These are phyloP conservation scores for Metarhizium anisopliae DNA, from an alignment of 2,329 filamentous ascomycete genomes.

Conservation along the genomic window DNA sequence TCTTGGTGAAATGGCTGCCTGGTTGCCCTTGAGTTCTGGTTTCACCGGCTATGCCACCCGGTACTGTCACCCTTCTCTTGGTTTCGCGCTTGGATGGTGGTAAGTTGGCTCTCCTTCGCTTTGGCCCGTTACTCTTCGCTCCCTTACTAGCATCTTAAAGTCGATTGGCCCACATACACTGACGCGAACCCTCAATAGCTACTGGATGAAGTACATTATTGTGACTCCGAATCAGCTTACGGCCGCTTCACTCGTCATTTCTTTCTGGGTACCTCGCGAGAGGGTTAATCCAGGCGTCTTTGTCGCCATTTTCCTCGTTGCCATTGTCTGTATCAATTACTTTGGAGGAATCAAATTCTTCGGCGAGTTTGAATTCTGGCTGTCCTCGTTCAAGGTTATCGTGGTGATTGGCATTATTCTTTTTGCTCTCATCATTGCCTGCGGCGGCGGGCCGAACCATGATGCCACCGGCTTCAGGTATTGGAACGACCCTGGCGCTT, in stretches of 20 bases:
- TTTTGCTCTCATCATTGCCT: conserved; percentile 52
- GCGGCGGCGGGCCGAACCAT: conserved; percentile 55
- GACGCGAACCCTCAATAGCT: conserved; percentile 20
- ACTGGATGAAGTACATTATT: conserved; percentile 76
- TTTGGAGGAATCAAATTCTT: conserved; percentile 53
- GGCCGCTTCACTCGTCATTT: conserved; percentile 68
- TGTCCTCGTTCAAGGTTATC: conserved; percentile 58
- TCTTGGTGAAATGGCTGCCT: conserved; percentile 78
- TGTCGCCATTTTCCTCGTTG: conserved; percentile 61
- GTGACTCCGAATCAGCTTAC: conserved; percentile 79
- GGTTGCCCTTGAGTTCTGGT: conserved; percentile 67
- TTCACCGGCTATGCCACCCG: conserved; percentile 75
- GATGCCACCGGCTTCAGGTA: conserved; percentile 57
- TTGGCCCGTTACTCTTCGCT: too few relatives aligned
- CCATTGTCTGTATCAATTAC: conserved; percentile 59
- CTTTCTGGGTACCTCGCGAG: conserved; percentile 62
- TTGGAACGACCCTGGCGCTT: conserved; percentile 51
- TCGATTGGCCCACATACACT: background rate
- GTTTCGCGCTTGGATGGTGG: conserved; percentile 69
- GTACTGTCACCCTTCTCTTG: conserved; percentile 72
- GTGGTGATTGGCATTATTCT: conserved; percentile 59
- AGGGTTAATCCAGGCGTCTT: conserved; percentile 69
- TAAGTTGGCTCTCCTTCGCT: conserved; percentile 28
- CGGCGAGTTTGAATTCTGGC: conserved; percentile 56
- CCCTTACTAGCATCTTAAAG: background rate